Base-by-base conservation (phyloP, 805 yeast species). In the Pichia ethanolica region DNA sequence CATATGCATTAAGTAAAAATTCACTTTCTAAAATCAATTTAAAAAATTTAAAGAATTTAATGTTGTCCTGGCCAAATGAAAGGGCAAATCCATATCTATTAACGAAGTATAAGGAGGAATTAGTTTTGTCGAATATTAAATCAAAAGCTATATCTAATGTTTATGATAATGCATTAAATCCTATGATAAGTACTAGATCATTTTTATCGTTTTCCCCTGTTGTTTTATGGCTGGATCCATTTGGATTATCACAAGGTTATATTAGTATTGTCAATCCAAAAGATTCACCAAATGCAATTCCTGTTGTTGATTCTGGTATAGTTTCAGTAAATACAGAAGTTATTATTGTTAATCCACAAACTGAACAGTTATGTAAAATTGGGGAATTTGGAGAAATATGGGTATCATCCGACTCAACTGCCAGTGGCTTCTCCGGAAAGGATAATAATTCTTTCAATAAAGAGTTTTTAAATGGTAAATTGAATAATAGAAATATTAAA, bases 321-420 rank as follows among this genome's bases (percentile, higher is more conserved):
- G 97, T 90, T 0, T 95, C 97, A 0, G 90, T 89, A 8, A 87
- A 95, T 62, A 88, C 98, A 0, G 96, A 90, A 60, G 79, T 93
- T 35, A 93, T 95, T 1, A 86, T 93, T 52, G 97, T 93, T 4
- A 93, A 93, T 56, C 99, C 99, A 1, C 97, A 93, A 62, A 91
- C 97, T 0, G 66, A 77, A 42, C 70, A 72, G 47, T 70, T 89
- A 11, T 91, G 99, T 62, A 79, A 77, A 50, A 83, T 82, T 46
- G 97, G 98, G 7, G 99, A 93, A 65, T 82, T 80, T 64, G 99
- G 99, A 35, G 99, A 93, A 67, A 89, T 93, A 38, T 93, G 98
- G 98, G 95, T 91, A 2, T 79, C 86, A 54, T 86, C 96, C 1
- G 96, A 89, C 55, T 95, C 91, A 0, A 89, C 85, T 57, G 83